Conservation (phyloP, 2,329 filamentous ascomycete species). For the Colletotrichum musae region DNA sequence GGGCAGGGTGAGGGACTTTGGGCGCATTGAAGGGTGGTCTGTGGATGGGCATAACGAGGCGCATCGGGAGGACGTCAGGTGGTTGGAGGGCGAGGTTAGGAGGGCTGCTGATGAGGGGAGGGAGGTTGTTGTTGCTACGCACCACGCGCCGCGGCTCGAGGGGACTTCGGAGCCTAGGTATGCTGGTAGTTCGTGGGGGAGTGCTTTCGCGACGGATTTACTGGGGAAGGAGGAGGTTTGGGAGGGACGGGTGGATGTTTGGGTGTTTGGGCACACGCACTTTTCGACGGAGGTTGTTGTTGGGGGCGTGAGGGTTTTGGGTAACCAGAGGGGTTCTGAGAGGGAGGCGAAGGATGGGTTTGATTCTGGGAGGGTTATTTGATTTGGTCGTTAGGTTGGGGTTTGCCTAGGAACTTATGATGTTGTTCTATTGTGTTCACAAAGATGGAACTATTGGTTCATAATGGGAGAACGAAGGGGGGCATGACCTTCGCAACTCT, state of each 20-base stretch:
- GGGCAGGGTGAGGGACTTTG: conserved; percentile 66
- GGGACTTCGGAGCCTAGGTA: conserved; percentile 66
- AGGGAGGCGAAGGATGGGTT: conserved; percentile 27
- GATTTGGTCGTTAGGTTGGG: background rate
- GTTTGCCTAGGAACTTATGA: background rate
- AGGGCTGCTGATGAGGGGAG: conserved; percentile 29
- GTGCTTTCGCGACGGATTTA: conserved; percentile 68
- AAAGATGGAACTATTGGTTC: too few species aligned
- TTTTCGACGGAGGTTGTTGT: conserved; percentile 55
- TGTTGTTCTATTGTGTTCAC: too few species aligned
- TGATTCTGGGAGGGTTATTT: conserved; percentile 5
- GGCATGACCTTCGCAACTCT: too few species aligned
- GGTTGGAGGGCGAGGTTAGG: conserved; percentile 54
- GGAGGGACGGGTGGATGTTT: conserved; percentile 51
- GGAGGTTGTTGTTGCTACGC: conserved; percentile 68
- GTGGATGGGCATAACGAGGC: conserved; percentile 62
- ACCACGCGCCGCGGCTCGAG: conserved; percentile 69
- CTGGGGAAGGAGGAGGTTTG: conserved; percentile 47
- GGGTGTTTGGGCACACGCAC: conserved; percentile 67
- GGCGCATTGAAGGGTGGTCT: conserved; percentile 66
- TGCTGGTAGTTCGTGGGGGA: conserved; percentile 59
- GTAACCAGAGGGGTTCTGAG: conserved; percentile 60
- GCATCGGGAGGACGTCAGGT: conserved; percentile 63
- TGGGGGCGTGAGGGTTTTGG: conserved; percentile 55
- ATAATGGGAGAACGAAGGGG: too few species aligned